Conservation (phyloP, 768 basidiomycete genomes). For the Auricularia auricula-judae region DNA sequence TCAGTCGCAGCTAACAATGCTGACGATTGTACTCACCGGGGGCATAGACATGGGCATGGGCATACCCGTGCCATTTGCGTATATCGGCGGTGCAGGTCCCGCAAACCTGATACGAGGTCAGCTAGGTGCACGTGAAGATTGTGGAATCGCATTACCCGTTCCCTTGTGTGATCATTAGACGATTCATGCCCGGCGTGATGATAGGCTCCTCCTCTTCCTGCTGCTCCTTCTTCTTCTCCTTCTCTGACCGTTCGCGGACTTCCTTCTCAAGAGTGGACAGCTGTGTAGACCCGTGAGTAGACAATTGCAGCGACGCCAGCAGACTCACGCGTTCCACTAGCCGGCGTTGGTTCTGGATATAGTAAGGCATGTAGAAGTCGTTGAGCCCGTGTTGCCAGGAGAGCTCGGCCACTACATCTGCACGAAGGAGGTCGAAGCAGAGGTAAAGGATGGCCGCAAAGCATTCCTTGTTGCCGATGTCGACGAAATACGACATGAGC, state of each 20-base stretch:
- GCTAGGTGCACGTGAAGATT: slow-evolving; percentile 1
- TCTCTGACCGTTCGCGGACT: slow-evolving; percentile 77
- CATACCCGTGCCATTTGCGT: slow-evolving; percentile 45
- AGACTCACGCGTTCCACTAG: slow-evolving; percentile 57
- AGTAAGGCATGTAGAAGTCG: slow-evolving; percentile 97
- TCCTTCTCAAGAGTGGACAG: slow-evolving; percentile 77
- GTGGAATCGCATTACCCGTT: slow-evolving; percentile 28
- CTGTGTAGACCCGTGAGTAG: slow-evolving; percentile 24
- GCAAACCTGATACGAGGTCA: slow-evolving; percentile 33
- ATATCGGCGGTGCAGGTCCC: slow-evolving; percentile 48
- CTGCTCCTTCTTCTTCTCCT: slow-evolving; percentile 81
- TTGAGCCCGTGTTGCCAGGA: slow-evolving; percentile 95
- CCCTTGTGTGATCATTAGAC: slow-evolving; percentile 65
- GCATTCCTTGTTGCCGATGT: slow-evolving; percentile 98
- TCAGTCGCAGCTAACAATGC: slow-evolving; percentile 3
- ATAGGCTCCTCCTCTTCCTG: slow-evolving; percentile 79
- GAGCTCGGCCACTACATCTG: slow-evolving; percentile 87
- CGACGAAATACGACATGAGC: slow-evolving; percentile 89
- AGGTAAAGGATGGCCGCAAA: slow-evolving; percentile 83
- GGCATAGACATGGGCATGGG: slow-evolving; percentile 42
- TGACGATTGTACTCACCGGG: slow-evolving; percentile 35
- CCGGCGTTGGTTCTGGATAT: slow-evolving; percentile 76
- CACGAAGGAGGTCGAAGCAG: slow-evolving; percentile 91
- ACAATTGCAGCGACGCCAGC: background rate
- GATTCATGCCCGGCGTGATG: slow-evolving; percentile 69